Conservation (phyloP, 2,329 filamentous ascomycete species). For the Neofusicoccum kwambonambiense region DNA sequence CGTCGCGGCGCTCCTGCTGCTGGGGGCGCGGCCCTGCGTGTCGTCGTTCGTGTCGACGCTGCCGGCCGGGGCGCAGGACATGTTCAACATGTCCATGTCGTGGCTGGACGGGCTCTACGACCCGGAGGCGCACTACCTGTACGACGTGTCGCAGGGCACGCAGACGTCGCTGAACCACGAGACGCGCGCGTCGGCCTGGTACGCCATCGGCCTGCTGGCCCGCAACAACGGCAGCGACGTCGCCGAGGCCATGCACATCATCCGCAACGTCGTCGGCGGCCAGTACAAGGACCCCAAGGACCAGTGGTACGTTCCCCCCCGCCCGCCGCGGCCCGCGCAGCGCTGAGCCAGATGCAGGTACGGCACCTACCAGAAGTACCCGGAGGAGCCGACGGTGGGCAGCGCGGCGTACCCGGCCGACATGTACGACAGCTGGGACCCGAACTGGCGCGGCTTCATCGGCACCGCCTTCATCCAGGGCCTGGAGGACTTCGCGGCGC, state of each 20-base stretch:
- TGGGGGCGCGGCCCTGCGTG: background rate
- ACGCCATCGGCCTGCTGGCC: slow-evolving; percentile 58
- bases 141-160: slow-evolving; percentile 35
- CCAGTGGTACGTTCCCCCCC: slow-evolving; percentile 50
- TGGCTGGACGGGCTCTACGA: slow-evolving; percentile 60
- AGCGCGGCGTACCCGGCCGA: slow-evolving; percentile 48
- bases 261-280: slow-evolving; percentile 53
- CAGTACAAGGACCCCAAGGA: slow-evolving; percentile 54
- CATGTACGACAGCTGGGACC: slow-evolving; percentile 61
- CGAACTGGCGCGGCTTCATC: slow-evolving; percentile 65
- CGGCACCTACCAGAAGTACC: slow-evolving; percentile 54
- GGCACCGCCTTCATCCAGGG: slow-evolving; percentile 59
- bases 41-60: slow-evolving; percentile 5
- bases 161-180: slow-evolving; percentile 52
- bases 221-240: slow-evolving; percentile 53
- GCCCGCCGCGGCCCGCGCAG: background rate
- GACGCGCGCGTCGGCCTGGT: slow-evolving; percentile 59
- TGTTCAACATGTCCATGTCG: slow-evolving; percentile 51
- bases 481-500: slow-evolving; percentile 57
- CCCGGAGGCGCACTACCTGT: slow-evolving; percentile 51
- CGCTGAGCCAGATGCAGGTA: slow-evolving; percentile 30
- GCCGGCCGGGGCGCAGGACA: background rate
- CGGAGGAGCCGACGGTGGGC: slow-evolving; percentile 59
- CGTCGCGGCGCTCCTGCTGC: background rate
- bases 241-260: slow-evolving; percentile 53